Evolutionary conservation across 1,284 basidiomycete species (phyloP).

Genomic region (Coriolopsis trogii): DNA sequence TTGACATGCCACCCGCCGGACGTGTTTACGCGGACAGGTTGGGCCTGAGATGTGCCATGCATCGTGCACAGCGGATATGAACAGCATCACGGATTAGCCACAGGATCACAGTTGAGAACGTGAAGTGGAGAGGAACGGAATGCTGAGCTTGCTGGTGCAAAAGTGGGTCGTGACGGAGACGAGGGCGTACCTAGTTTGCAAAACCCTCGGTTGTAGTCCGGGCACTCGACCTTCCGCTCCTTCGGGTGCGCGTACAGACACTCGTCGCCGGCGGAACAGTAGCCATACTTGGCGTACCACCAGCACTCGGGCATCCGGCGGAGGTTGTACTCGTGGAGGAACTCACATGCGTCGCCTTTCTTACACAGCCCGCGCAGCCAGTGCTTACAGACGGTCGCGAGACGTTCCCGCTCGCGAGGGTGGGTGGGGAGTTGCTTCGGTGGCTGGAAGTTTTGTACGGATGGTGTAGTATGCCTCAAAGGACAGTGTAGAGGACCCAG

Average conservation of each 20-base stretch:
- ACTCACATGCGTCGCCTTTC: constrained; percentile 98
- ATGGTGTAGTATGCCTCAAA: constrained; percentile 86
- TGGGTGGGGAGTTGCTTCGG: constrained; percentile 80
- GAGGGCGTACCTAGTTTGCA: constrained; percentile 80
- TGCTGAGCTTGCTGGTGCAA: no score
- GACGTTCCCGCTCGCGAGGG: constrained; percentile 82
- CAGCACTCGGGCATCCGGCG: constrained; percentile 99
- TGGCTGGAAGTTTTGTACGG: constrained; percentile 85
- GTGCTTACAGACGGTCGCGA: constrained; percentile 98
- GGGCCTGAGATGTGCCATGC: constrained; percentile 72
- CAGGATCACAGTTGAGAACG: constrained; percentile 31
- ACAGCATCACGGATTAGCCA: not conserved
- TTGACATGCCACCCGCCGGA: constrained; percentile 89
- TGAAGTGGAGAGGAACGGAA: not conserved
- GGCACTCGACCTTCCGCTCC: constrained; percentile 91
- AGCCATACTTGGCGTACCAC: constrained; percentile 98
- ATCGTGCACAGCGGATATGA: constrained; percentile 15
- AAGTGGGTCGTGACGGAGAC: no score
- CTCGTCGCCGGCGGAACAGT: constrained; percentile 97
- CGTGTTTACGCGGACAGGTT: constrained; percentile 89
- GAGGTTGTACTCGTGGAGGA: constrained; percentile 98
- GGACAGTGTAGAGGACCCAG: constrained; percentile 88
- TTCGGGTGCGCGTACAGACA: constrained; percentile 99
- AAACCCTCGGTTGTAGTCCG: constrained; percentile 95
- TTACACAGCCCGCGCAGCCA: constrained; percentile 99